Evolutionary conservation across 257 asterid genomes (phyloP).

Genomic region (Eucommia ulmoides): DNA sequence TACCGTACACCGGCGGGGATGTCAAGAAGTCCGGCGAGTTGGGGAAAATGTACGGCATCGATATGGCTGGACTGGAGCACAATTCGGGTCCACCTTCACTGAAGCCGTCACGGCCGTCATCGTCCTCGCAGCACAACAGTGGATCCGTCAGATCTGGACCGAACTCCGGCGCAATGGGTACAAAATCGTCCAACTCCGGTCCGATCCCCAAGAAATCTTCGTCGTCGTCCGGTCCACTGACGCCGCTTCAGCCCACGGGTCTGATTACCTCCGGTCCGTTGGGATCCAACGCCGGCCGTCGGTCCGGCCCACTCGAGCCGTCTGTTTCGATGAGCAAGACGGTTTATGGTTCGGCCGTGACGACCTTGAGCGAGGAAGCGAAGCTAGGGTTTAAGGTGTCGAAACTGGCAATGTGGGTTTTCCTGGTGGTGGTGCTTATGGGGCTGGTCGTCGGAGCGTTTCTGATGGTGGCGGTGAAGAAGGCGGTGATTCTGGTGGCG

Average conservation of each 20-base stretch:
- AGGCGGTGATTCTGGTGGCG: conserved; percentile 47
- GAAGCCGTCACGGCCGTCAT: conserved; percentile 48
- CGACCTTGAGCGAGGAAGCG: conserved; percentile 40
- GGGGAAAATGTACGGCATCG: conserved; percentile 82
- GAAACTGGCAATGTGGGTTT: conserved; percentile 75
- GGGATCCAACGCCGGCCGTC: conserved; percentile 40
- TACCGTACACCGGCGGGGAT: conserved; percentile 85
- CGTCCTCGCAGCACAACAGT: conserved; percentile 51
- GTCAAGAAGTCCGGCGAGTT: conserved; percentile 86
- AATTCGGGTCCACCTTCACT: conserved; percentile 22
- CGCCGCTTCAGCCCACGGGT: conserved; percentile 51
- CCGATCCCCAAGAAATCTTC: conserved; percentile 59
- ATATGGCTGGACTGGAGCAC: conserved; percentile 31
- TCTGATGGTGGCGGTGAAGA: conserved; percentile 70
- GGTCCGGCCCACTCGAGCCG: conserved; percentile 57
- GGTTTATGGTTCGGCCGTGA: conserved; percentile 67
- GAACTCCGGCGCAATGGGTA: conserved; percentile 51
- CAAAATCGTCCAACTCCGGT: conserved; percentile 41
- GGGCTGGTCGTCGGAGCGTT: conserved; percentile 81
- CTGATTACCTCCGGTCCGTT: conserved; percentile 75
- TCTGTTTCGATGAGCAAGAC: conserved; percentile 36
- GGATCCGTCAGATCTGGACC: conserved; percentile 94
- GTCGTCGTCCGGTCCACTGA: conserved; percentile 80
- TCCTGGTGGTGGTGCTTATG: conserved; percentile 61
- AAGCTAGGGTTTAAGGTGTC: conserved; percentile 72